Base-by-base conservation (phyloP, 768 basidiomycete species). In the Harrya chromipes region DNA sequence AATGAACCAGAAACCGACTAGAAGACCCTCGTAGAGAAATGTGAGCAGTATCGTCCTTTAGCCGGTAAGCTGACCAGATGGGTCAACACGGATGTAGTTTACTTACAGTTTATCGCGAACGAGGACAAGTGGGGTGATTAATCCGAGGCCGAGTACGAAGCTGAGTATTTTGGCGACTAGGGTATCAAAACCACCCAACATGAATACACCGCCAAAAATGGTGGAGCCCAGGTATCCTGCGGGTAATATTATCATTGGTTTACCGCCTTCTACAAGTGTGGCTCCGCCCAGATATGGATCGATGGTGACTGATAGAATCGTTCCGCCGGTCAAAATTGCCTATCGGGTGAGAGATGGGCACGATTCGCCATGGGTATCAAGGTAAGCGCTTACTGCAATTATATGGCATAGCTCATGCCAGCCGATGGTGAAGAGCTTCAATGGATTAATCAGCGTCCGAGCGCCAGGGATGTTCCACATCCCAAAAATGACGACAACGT, bases 1-100 rank as follows among this genome's bases (percentile, higher is more conserved):
- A 38, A 94, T 83, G 65, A 95, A 97, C 94, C 94, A 97, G 57
- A 97, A 90, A 0, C 90, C 94, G 49, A 97, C 80, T 40, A 97
- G 74, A 20, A 97, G 70, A 9, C 80, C 92, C 67, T 97, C 93
- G 58, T 91, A 94, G 10, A 83, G 65, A 20, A 90, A 58, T 20
- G 90, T 94, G 36, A 95, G 78, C 10, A 87, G 51, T 58, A 94
- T 93, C 21, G 94, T 95, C 52, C 94, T 97, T 66, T 10, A 43
- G 39, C 20, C 27, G 50, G 45, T 60, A 24, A 66, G 55, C 27
- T 45, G 45, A 40, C 46, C 36, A 27, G 26, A 38, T 11, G 35
- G 29, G 29, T 20, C 7, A 34, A 26, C 26, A 46, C 49, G 23
- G 4, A 43, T 17, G 8, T 0, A 1, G 12, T 44, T 26, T 12